Evolutionary conservation across 169 alveolate species (phyloP), one percentile per base, ranked within the genome.

Genomic region (Cryptosporidium baileyi): DNA sequence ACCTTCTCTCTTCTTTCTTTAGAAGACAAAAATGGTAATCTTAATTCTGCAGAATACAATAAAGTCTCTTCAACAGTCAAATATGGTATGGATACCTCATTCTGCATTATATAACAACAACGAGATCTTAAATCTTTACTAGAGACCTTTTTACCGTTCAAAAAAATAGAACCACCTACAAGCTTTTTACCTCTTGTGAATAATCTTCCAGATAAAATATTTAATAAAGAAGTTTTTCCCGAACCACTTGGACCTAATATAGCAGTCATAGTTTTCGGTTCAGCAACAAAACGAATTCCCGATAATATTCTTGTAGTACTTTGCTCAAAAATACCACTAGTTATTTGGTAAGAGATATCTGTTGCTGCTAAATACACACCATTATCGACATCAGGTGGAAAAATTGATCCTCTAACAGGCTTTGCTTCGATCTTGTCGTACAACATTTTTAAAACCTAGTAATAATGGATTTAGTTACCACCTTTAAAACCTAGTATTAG

Each of bases 201-300:
- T 19, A 60, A n/a, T 54, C 96, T 90, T 7, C 96, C 96, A 0
- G 97, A 91, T 11, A 95, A 61, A 32, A 91, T 88, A 67, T 94
- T 95, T 81, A 96, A 89, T 34, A 96, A 82, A 1, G 98, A 94
- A 7, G 98, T 95, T 89, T 96, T 96, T 17, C 99, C 99, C 19
- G 96, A 93, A 34, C 99, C 97, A 61, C 93, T 80, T 43, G 95
- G 92, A 28, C 95, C 95, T 88, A 92, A 62, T 17, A 92, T 90
- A 7, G 91, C 91, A 2, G 91, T 81, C 19, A 80, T 22, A 13
- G 81, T 43, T 32, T 67, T 81, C 7, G 82, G 81, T 60, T 80
- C 63, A 28, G 61, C 91, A 52, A 60, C 52, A 30, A 80, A 60
- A 24, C 38, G 54, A n/a, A 60, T 80, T 26, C 63, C 85, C 13